These are phyloP conservation scores for Pyrenula aspistea DNA, from an alignment of 495 filamentous ascomycete genomes.

Conservation along the genomic window DNA sequence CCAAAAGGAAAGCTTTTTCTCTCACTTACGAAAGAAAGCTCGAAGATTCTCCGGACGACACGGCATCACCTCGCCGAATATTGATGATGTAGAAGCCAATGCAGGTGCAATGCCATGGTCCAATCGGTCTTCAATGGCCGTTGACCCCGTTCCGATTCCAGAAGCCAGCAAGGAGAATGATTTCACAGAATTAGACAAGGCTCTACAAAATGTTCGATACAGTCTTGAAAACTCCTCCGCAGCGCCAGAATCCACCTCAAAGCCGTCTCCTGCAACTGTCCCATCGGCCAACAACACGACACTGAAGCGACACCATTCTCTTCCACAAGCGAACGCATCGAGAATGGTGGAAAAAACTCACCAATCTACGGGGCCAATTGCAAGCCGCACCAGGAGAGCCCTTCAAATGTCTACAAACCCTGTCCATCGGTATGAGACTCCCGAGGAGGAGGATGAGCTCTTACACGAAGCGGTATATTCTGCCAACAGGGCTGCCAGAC, in stretches of 20 bases:
- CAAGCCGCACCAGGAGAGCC: slow-evolving; percentile 72
- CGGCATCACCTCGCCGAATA: slow-evolving; percentile 56
- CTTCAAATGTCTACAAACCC: slow-evolving; percentile 64
- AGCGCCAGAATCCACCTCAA: slow-evolving; percentile 38
- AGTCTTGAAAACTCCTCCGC: slow-evolving; percentile 41
- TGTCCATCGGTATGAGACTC: slow-evolving; percentile 75
- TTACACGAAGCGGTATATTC: slow-evolving; percentile 68
- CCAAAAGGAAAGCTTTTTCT: slow-evolving; percentile 93
- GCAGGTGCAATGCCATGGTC: slow-evolving; percentile 85
- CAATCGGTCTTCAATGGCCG: slow-evolving; percentile 70
- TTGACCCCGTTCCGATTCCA: slow-evolving; percentile 47
- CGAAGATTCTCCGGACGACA: slow-evolving; percentile 85
- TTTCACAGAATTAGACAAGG: slow-evolving; percentile 65
- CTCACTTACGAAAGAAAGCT: slow-evolving; percentile 88
- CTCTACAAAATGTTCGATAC: slow-evolving; percentile 59
- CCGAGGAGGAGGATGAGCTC: slow-evolving; percentile 93
- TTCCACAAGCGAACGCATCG: slow-evolving; percentile 54
- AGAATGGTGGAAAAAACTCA: slow-evolving; percentile 52
- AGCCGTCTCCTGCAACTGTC: slow-evolving; percentile 6
- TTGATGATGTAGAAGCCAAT: slow-evolving; percentile 83
- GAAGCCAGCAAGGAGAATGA: slow-evolving; percentile 44
- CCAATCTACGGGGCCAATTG: slow-evolving; percentile 49
- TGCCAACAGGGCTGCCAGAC: slow-evolving; percentile 41
- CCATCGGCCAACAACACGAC: slow-evolving; percentile 24
- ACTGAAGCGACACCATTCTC: slow-evolving; percentile 60